Conservation (phyloP, 1,139 yeast species). For the Neolecta irregularis region DNA sequence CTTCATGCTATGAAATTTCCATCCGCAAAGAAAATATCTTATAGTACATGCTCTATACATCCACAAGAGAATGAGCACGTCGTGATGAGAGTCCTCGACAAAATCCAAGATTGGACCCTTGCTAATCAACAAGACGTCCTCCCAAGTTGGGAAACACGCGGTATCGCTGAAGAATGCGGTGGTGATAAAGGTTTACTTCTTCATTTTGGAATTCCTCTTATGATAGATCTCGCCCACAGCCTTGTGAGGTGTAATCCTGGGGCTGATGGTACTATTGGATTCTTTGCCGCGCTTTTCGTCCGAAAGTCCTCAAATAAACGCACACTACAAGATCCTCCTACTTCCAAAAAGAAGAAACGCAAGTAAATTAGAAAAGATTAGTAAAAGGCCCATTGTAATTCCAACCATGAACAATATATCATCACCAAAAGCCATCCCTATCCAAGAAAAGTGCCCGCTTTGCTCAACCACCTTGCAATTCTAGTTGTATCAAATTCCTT, state of each 20-base stretch:
- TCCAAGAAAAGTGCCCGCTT: neutral
- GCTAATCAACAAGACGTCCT: slow-evolving; percentile 49
- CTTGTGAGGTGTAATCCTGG: slow-evolving; percentile 76
- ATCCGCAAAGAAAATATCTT: slow-evolving; percentile 59
- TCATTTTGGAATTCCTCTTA: neutral
- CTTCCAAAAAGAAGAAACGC: slow-evolving; percentile 17
- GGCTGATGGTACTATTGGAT: slow-evolving; percentile 92
- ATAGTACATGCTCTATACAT: slow-evolving; percentile 90
- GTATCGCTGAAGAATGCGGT: slow-evolving; percentile 33
- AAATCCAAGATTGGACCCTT: slow-evolving; percentile 57
- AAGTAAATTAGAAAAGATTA: no score
- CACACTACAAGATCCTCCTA: slow-evolving; percentile 16
- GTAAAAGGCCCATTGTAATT: slow-evolving; percentile 24
- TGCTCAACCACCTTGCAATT: neutral
- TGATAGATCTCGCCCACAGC: slow-evolving; percentile 51
- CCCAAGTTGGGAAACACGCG: slow-evolving; percentile 77
- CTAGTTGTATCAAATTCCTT: slow-evolving; percentile 1
- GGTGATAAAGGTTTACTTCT: slow-evolving; percentile 8
- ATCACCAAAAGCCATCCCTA: neutral
- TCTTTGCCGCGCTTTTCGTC: slow-evolving; percentile 77
- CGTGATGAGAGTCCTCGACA: slow-evolving; percentile 45
- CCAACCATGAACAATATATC: neutral
- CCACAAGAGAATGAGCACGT: slow-evolving; percentile 85
- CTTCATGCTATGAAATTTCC: slow-evolving; percentile 81
- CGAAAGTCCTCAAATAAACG: slow-evolving; percentile 8